Evolutionary conservation across 768 basidiomycete genomes (phyloP).

Genomic region (Gymnopilus dilepis): DNA sequence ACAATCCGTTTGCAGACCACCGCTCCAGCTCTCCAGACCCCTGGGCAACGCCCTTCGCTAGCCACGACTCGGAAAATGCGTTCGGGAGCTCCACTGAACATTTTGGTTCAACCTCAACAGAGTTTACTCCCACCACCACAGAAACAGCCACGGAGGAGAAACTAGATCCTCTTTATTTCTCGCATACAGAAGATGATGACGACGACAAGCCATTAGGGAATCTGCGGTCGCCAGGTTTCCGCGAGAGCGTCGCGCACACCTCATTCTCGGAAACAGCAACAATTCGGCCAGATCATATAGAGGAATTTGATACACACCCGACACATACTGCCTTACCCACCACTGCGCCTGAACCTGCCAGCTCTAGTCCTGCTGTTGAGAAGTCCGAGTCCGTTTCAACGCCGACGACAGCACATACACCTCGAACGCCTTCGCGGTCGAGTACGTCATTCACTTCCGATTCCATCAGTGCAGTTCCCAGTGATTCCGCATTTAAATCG

Average conservation of each 20-base stretch:
- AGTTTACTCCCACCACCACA: conserved; percentile 26
- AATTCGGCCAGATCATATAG: conserved; percentile 41
- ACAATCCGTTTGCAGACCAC: conserved; percentile 78
- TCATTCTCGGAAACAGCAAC: conserved; percentile 49
- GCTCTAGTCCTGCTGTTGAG: conserved; percentile 9
- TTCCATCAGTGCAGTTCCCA: conserved; percentile 25
- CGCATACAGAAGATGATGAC: conserved; percentile 36
- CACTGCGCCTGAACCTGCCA: conserved; percentile 6
- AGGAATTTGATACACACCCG: conserved; percentile 23
- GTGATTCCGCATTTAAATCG: conserved; percentile 32
- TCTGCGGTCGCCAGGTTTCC: conserved; percentile 55
- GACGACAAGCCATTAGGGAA: conserved; percentile 36
- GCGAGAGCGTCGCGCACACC: conserved; percentile 47
- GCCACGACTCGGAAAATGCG: conserved; percentile 33
- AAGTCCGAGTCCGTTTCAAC: conserved; percentile 11
- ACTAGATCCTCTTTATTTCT: conserved; percentile 42
- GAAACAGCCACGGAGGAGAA: conserved; percentile 19
- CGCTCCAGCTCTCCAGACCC: conserved; percentile 77
- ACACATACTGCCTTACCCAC: conserved; percentile 13
- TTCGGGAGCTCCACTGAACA: conserved; percentile 31
- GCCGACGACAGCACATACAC: conserved; percentile 9
- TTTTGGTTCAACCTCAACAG: conserved; percentile 29
- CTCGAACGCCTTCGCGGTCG: conserved; percentile 9
- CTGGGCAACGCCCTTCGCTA: conserved; percentile 67
- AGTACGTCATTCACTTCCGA: conserved; percentile 7